Base-by-base conservation (phyloP, 2,329 filamentous ascomycete genomes). In the Mariannaea sp. region DNA sequence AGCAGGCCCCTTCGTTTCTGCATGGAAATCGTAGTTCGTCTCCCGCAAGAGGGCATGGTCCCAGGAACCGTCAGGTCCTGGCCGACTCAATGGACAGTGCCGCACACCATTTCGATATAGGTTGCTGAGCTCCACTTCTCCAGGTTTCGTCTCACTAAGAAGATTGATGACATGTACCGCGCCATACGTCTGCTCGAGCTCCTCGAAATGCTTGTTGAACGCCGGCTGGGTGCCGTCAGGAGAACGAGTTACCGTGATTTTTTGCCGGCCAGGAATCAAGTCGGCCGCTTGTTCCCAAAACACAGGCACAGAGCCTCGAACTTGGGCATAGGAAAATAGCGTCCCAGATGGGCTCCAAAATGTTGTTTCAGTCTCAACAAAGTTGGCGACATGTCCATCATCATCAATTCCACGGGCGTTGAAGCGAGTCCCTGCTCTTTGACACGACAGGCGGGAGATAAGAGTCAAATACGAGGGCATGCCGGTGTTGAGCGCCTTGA, bases 321-420 rank as follows among this genome's bases (percentile, higher is more conserved):
- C 84, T 72, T 99, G 94, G 2, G 87, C 90, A 71, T 97, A 99
- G 0, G 94, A 97, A 70, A 97, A 97, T 49, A 91, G 85, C 6
- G 91, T 76, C 3, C 84, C 83, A 1, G 85, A 83, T 1, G 89
- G 89, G 62, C 87, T 88, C 88, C 90, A 96, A 68, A 95, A 92
- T 33, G 93, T 85, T 0, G 92, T 96, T 73, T 99, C 94, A 0
- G 92, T 94, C 73, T 99, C 94, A n/a, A 97, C 94, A 72, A 96
- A 99, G 71, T 99, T 99, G 56, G 94, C 92, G 22, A 97, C 94
- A 65, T 97, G 91, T 12, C 94, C 94, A 67, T 97, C 92, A 69
- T 99, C 94, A 68, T 99, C 94, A 59, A 99, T 96, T 32, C 94
- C 94, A 62, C 94, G 83, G n/a, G 93, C 88, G 71, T 97, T 97